Conservation (phyloP, 1,284 basidiomycete genomes). For the Papiliotrema fonsecae region DNA sequence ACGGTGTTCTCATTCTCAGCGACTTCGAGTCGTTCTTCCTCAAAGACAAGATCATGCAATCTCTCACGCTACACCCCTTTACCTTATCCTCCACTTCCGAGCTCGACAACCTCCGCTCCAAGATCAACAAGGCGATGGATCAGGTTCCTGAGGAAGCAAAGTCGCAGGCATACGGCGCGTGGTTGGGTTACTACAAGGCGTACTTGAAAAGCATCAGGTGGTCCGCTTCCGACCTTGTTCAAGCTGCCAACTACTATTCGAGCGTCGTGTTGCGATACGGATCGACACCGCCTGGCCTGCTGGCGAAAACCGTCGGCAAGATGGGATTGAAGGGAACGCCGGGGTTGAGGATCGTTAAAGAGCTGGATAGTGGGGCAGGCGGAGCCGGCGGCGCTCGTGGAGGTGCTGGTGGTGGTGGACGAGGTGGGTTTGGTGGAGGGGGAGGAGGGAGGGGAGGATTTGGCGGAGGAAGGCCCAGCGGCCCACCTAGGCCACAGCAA, state of each 20-base stretch:
- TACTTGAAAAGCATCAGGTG: conserved; percentile 50
- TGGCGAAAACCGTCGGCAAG: conserved; percentile 57
- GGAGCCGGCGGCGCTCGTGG: neutral
- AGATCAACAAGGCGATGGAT: conserved; percentile 36
- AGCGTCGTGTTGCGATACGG: conserved; percentile 50
- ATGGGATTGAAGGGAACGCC: conserved; percentile 57
- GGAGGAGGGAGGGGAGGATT: conserved; percentile 4
- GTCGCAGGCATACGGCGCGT: conserved; percentile 54
- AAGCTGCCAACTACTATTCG: conserved; percentile 52
- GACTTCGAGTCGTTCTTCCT: conserved; percentile 59
- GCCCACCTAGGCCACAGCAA: no score
- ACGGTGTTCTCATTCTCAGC: conserved; percentile 59
- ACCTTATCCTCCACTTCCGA: conserved; percentile 10
- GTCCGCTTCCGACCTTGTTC: conserved; percentile 51
- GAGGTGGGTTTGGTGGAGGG: conserved; percentile 1
- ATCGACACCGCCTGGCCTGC: conserved; percentile 49
- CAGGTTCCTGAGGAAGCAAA: conserved; percentile 48
- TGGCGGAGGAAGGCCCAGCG: no score
- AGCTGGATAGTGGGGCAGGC: conserved; percentile 15
- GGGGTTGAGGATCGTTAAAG: conserved; percentile 35
- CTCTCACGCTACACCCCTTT: conserved; percentile 48
- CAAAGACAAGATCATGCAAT: conserved; percentile 46
- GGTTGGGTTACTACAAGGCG: conserved; percentile 61
- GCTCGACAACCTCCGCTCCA: conserved; percentile 9
- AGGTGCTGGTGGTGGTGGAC: conserved; percentile 3